Conservation (phyloP, 2,329 filamentous ascomycete species). For the Domatiomyces catenatus region DNA sequence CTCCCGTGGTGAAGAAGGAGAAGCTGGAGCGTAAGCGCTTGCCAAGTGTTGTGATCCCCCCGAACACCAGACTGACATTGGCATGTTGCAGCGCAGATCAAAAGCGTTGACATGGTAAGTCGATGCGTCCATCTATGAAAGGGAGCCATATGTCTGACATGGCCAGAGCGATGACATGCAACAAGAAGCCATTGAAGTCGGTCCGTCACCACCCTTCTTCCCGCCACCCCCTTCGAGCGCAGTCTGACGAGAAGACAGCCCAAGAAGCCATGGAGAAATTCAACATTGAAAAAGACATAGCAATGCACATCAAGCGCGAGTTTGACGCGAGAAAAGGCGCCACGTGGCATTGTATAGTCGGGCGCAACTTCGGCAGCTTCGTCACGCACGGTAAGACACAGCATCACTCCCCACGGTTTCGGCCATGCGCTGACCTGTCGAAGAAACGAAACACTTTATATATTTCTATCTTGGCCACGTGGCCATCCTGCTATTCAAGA, state of each 20-base stretch:
- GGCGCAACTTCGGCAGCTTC: conserved; percentile 96
- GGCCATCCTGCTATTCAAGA: conserved; percentile 97
- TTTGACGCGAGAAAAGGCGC: conserved; percentile 94
- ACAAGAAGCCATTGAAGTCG: conserved; percentile 83
- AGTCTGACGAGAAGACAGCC: conserved; percentile 30
- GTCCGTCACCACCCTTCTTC: conserved; percentile 41
- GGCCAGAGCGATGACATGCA: conserved; percentile 90
- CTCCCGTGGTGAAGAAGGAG: conserved; percentile 40
- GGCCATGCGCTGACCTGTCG: neutral
- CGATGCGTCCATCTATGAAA: conserved; percentile 3
- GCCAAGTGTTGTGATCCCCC: neutral
- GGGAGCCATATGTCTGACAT: conserved; percentile 1
- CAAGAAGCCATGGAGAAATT: conserved; percentile 58
- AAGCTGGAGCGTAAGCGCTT: conserved; percentile 55
- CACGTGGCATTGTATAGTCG: conserved; percentile 98
- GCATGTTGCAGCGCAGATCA: conserved; percentile 62
- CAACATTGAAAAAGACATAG: conserved; percentile 76
- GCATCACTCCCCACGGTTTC: neutral
- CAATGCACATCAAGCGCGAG: conserved; percentile 94
- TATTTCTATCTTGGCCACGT: conserved; percentile 99
- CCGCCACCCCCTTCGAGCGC: neutral
- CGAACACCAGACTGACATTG: conserved; percentile 4
- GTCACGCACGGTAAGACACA: conserved; percentile 72
- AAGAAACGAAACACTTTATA: conserved; percentile 99
- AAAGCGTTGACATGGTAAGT: conserved; percentile 89